phyloP scores from a whole-genome alignment of 1,284 basidiomycete genomes.

The Filobasidium uniguttulatum region DNA sequence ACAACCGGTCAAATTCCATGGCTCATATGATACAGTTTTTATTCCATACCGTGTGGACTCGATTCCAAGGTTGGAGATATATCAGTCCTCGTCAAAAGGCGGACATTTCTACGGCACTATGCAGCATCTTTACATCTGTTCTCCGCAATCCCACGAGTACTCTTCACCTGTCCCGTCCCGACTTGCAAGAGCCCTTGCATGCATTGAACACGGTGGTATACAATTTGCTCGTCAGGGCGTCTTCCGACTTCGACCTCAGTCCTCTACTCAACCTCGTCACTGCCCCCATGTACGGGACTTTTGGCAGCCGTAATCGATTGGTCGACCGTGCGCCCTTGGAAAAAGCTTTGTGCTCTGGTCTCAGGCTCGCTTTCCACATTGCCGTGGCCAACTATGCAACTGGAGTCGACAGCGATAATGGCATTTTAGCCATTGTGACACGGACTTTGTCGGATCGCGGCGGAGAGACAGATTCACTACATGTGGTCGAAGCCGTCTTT shows the following conservation, averaged over 20 bases:
- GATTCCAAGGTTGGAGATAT: constrained; percentile 12
- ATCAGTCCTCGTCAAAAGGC: constrained; percentile 8
- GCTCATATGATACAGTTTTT: constrained; percentile 4
- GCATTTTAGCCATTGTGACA: neutral
- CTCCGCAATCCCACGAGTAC: constrained; percentile 7
- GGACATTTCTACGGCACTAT: constrained; percentile 4
- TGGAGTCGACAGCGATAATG: constrained; percentile 1
- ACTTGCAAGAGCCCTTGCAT: neutral
- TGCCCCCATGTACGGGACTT: constrained; percentile 2
- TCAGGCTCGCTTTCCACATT: constrained; percentile 4
- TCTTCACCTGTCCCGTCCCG: neutral
- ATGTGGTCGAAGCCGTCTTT: neutral
- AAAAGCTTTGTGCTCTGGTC: constrained; percentile 2
- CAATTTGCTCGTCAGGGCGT: constrained; percentile 5
- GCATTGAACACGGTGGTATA: constrained; percentile 2
- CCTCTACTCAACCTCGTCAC: constrained; percentile 7
- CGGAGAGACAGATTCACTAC: neutral
- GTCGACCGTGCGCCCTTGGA: constrained; percentile 6
- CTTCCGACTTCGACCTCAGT: constrained; percentile 11
- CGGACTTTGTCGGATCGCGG: neutral
- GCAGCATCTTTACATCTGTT: constrained; percentile 7
- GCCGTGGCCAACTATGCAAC: constrained; percentile 1
- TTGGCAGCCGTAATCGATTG: constrained; percentile 1
- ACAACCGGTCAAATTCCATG: constrained; percentile 6
- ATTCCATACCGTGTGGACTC: constrained; percentile 12